A percentile compares a stretch with the other conserved stretches of the same genome.
Evolutionary conservation across 176 grass and related monocot species (phyloP).

Genomic region (bread wheat (Triticum aestivum)): IWGSC_CS_RefSeq_v2.1 NC_057807.1:415598560-415599059

Average conservation of each 20-base stretch:
- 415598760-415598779: slow-evolving; percentile 85
- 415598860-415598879: slow-evolving; percentile 16
- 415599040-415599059: background rate
- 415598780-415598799: slow-evolving; percentile 82
- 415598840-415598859: slow-evolving; percentile 3
- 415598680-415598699: background rate
- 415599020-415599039: background rate
- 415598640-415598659: slow-evolving; percentile 79
- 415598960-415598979: slow-evolving; percentile 72
- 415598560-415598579: slow-evolving; percentile 26
- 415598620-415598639: slow-evolving; percentile 77
- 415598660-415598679: slow-evolving; percentile 32
- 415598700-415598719: background rate
- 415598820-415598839: background rate
- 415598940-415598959: slow-evolving; percentile 75
- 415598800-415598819: slow-evolving; percentile 76
- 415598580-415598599: slow-evolving; percentile 50
- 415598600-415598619: slow-evolving; percentile 65
- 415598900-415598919: slow-evolving; percentile 94
- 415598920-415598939: slow-evolving; percentile 83
- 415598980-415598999: slow-evolving; percentile 76
- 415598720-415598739: slow-evolving; percentile 61
- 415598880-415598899: background rate
- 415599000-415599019: slow-evolving; percentile 45
- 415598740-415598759: slow-evolving; percentile 85